Evolutionary conservation across 1,284 basidiomycete species (phyloP).

Genomic region (Afroboletus lepidellus): DNA sequence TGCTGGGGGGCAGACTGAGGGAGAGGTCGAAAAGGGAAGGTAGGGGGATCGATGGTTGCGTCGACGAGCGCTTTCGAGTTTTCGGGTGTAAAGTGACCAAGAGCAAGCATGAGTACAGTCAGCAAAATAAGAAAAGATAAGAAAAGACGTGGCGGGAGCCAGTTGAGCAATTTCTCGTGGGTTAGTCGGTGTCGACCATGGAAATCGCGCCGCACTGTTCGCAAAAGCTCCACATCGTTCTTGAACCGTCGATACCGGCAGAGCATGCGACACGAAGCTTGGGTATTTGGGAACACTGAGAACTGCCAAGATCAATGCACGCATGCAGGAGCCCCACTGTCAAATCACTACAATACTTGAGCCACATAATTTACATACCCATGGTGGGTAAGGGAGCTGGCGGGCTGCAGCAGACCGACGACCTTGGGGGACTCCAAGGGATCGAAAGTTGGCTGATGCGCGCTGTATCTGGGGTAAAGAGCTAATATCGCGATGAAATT

Average conservation of each 20-base stretch:
- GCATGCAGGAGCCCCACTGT: constrained; percentile 9
- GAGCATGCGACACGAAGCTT: constrained; percentile 70
- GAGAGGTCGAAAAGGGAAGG: constrained; percentile 14
- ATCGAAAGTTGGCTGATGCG: constrained; percentile 55
- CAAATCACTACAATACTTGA: constrained; percentile 9
- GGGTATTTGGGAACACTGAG: constrained; percentile 74
- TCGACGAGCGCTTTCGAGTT: constrained; percentile 26
- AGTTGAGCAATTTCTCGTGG: constrained; percentile 1
- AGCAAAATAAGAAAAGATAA: constrained; percentile 37
- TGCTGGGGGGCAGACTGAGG: constrained; percentile 7
- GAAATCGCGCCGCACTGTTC: constrained; percentile 84
- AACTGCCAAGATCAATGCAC: constrained; percentile 37
- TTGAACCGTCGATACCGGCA: constrained; percentile 54
- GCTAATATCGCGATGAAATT: constrained; percentile 34
- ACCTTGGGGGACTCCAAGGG: constrained; percentile 41
- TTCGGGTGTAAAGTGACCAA: constrained; percentile 26
- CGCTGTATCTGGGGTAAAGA: constrained; percentile 60
- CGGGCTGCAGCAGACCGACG: constrained; percentile 69
- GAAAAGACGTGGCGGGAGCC: constrained; percentile 23
- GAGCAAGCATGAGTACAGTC: constrained; percentile 30
- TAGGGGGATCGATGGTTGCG: constrained; percentile 11
- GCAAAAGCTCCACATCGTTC: constrained; percentile 84
- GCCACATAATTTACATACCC: constrained; percentile 52
- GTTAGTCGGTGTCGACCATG: constrained; percentile 74
- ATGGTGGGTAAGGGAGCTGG: constrained; percentile 61